Conservation (phyloP, 148 eudicot genomes). For the Amaranthus cruentus region DNA sequence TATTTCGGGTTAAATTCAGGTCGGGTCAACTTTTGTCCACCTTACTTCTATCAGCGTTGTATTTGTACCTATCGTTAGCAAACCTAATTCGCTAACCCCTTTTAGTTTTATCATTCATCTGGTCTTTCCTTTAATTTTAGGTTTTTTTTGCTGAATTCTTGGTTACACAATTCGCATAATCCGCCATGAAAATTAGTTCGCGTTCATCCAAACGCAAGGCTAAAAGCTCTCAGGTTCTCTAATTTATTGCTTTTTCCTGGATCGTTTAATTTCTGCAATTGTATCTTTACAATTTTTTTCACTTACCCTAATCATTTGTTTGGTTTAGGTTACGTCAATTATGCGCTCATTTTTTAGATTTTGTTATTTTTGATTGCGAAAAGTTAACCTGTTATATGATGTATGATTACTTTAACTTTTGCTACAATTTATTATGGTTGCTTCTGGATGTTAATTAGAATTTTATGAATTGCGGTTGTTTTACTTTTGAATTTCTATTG, state of each 20-base stretch:
- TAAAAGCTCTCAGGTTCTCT: conserved; percentile 48
- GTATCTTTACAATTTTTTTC: background rate
- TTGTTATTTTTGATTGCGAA: background rate
- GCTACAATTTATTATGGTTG: background rate
- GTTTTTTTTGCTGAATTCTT: background rate
- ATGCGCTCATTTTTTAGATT: background rate
- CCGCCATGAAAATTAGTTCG: conserved; percentile 20
- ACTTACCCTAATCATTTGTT: background rate
- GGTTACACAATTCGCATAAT: background rate
- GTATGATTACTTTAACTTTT: background rate
- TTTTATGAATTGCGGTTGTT: background rate
- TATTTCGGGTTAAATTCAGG: too few relatives aligned
- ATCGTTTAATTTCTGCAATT: background rate
- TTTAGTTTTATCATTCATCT: background rate
- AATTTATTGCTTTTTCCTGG: background rate
- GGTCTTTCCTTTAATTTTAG: background rate
- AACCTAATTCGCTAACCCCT: background rate
- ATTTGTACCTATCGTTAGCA: background rate
- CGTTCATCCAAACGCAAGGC: conserved; percentile 36
- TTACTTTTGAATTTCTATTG: too few relatives aligned
- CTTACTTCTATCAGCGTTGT: too few relatives aligned
- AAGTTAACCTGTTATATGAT: too few relatives aligned
- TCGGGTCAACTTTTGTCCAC: too few relatives aligned
- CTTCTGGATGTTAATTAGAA: background rate
- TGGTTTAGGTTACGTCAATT: background rate